These are phyloP conservation scores for Mycena capillaripes DNA, from an alignment of 768 basidiomycete species.

Conservation along the genomic window DNA sequence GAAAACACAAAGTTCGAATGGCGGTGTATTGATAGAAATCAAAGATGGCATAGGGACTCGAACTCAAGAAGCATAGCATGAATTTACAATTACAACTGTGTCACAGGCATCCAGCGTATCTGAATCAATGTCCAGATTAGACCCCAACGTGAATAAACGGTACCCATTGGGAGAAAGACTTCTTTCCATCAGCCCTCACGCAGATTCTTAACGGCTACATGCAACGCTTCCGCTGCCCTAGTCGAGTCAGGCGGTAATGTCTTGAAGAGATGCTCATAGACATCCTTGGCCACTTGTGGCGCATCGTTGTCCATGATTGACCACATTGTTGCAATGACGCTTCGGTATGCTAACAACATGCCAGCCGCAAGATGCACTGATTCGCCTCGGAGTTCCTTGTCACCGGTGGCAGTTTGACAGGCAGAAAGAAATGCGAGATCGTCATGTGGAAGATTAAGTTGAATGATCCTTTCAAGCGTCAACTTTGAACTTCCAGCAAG, in stretches of 20 bases:
- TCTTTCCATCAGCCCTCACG: background rate
- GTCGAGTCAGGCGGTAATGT: background rate
- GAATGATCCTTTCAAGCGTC: background rate
- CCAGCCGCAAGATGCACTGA: background rate
- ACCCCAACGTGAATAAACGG: background rate
- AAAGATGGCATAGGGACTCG: too few species aligned
- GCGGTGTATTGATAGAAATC: too few species aligned
- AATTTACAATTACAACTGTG: too few species aligned
- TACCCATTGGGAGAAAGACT: background rate
- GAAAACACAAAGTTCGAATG: too few species aligned
- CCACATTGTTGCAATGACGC: background rate
- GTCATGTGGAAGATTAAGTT: background rate
- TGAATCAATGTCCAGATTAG: too few species aligned
- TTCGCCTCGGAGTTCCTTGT: background rate
- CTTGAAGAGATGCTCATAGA: background rate
- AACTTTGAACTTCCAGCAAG: background rate
- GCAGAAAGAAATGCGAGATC: background rate
- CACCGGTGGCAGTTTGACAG: background rate
- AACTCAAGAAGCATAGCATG: too few species aligned
- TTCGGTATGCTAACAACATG: background rate
- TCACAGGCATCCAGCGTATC: too few species aligned
- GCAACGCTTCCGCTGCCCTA: background rate
- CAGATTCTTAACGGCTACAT: background rate
- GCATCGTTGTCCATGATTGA: background rate
- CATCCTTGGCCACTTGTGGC: background rate